phyloP scores from a whole-genome alignment of 176 grass and related monocot species.

The Musa itinerans region DNA sequence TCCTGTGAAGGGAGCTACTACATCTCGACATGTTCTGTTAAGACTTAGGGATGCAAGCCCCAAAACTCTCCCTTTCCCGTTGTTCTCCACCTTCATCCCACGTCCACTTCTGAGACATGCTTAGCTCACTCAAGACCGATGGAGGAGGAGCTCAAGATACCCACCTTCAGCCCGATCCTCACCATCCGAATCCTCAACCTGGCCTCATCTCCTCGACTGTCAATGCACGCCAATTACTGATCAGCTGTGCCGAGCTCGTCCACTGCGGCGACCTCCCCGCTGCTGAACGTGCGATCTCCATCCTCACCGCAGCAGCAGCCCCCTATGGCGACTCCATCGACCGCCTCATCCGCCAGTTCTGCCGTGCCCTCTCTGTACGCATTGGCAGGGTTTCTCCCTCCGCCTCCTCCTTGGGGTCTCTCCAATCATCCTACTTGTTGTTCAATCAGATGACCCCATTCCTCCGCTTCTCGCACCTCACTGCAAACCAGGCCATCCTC shows the following conservation, averaged over 20 bases:
- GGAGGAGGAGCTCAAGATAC: conserved; percentile 25
- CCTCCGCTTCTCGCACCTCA: conserved; percentile 87
- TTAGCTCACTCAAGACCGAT: conserved; percentile 61
- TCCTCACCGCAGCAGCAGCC: conserved; percentile 46
- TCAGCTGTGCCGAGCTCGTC: conserved; percentile 63
- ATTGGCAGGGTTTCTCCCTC: conserved; percentile 13
- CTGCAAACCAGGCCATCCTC: conserved; percentile 94
- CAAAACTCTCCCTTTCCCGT: conserved; percentile 12
- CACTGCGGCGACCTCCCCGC: conserved; percentile 48
- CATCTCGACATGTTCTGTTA: conserved; percentile 36
- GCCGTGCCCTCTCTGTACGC: conserved; percentile 49
- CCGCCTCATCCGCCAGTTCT: conserved; percentile 70
- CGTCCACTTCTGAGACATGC: conserved; percentile 35
- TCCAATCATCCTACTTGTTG: conserved; percentile 53
- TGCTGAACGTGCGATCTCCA: conserved; percentile 34
- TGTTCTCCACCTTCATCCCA: background rate
- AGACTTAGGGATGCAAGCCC: background rate
- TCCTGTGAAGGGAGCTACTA: conserved; percentile 79
- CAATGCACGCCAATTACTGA: conserved; percentile 50
- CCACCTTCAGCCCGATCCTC: background rate
- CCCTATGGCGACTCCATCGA: conserved; percentile 56
- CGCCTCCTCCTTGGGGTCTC: conserved; percentile 7
- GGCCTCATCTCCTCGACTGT: conserved; percentile 11
- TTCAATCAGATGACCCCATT: conserved; percentile 98
- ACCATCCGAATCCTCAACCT: background rate